Conservation (phyloP, 306 rosid genomes). For the Gastrolobium bilobum region DNA sequence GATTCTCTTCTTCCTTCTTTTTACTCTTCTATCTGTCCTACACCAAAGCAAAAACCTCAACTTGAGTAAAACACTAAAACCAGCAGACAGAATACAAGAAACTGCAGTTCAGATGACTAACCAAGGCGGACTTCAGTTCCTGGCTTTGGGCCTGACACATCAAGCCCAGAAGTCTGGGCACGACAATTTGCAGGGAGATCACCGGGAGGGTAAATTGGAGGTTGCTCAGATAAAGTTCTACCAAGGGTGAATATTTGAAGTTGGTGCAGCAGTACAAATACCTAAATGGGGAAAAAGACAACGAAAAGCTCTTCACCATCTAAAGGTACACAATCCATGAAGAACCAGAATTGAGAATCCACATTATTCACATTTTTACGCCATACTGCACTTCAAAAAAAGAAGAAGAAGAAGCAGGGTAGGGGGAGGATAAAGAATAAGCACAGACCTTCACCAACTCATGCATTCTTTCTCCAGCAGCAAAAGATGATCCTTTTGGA, state of each 20-base stretch:
- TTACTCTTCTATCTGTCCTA: slow-evolving; percentile 34
- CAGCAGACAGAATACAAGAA: slow-evolving; percentile 33
- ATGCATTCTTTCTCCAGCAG: slow-evolving; percentile 87
- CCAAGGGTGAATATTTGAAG: slow-evolving; percentile 87
- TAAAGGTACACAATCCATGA: slow-evolving; percentile 34
- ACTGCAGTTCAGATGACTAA: slow-evolving; percentile 58
- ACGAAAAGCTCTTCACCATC: slow-evolving; percentile 26
- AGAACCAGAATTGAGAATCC: slow-evolving; percentile 35
- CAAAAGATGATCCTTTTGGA: slow-evolving; percentile 70
- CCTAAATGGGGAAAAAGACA: slow-evolving; percentile 56
- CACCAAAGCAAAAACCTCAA: slow-evolving; percentile 33
- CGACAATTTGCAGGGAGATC: slow-evolving; percentile 59
- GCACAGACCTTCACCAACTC: slow-evolving; percentile 86
- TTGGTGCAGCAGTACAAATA: slow-evolving; percentile 88
- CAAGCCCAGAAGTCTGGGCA: slow-evolving; percentile 71
- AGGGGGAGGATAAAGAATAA: background rate
- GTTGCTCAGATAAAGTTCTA: slow-evolving; percentile 81
- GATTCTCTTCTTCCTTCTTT: slow-evolving; percentile 5
- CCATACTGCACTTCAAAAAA: background rate
- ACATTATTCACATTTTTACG: slow-evolving; percentile 20
- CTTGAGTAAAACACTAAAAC: slow-evolving; percentile 8
- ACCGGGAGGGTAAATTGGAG: slow-evolving; percentile 67
- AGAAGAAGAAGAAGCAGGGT: too few species aligned
- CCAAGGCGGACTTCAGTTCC: slow-evolving; percentile 87
- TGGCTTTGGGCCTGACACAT: slow-evolving; percentile 71